These are phyloP conservation scores for Tetrahymena thermophila DNA, from an alignment of 73 alveolate genomes.

Conservation along the genomic window DNA sequence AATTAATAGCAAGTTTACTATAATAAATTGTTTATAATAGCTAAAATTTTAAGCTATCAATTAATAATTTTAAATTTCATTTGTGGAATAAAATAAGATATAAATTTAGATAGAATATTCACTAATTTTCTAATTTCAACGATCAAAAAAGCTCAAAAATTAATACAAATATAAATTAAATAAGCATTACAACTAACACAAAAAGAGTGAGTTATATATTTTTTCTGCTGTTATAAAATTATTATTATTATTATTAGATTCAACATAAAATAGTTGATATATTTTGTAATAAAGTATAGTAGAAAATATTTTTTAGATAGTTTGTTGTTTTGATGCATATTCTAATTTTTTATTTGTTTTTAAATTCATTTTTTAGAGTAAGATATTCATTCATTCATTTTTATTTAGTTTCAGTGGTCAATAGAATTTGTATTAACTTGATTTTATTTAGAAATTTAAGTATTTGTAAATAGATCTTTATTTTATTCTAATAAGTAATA, in stretches of 20 bases:
- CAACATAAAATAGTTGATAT: neutral
- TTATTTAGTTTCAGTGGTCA: neutral
- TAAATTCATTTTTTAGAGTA: too few relatives aligned
- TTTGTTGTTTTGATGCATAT: neutral
- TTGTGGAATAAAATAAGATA: neutral
- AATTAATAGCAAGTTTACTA: too few relatives aligned
- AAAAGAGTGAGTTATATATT: neutral
- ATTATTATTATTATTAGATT: too few relatives aligned
- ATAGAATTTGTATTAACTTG: neutral
- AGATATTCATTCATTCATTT: neutral
- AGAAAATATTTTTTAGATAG: too few relatives aligned
- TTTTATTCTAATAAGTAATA: neutral
- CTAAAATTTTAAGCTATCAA: too few relatives aligned
- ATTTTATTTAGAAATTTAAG: neutral
- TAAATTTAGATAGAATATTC: neutral
- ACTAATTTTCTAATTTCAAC: neutral
- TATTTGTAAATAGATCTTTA: neutral
- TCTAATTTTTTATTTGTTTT: too few relatives aligned
- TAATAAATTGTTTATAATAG: too few relatives aligned
- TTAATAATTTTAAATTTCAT: neutral
- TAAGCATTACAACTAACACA: neutral
- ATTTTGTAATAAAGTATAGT: too few relatives aligned
- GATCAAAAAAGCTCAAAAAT: neutral
- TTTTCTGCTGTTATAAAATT: too few relatives aligned
- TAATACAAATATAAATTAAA: neutral